Percentiles rank a stretch among this genome's conserved stretches.
phyloP scores from a whole-genome alignment of 441 rosid genomes.

The Mallotus repandus region DNA sequence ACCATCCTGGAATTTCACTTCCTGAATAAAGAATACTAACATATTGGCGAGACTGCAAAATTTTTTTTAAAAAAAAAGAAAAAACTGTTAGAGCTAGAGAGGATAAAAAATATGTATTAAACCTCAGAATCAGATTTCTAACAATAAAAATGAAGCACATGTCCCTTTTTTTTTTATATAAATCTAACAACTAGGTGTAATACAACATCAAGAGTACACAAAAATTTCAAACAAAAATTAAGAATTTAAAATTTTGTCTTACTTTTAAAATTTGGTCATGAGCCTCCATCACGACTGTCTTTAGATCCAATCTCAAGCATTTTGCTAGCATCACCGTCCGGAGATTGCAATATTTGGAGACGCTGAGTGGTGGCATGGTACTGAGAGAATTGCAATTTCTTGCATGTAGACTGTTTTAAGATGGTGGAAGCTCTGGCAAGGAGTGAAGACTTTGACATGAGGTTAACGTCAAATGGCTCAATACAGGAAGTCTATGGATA shows the following conservation, averaged over 20 bases:
- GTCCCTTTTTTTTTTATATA: too few species aligned
- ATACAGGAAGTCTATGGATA: not conserved
- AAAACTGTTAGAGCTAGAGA: not conserved
- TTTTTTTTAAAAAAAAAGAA: too few species aligned
- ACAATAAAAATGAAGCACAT: too few species aligned
- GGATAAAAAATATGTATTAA: not conserved
- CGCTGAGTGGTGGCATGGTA: not conserved
- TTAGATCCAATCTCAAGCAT: too few species aligned
- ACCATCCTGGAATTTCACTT: conserved; percentile 14
- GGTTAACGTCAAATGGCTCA: not conserved
- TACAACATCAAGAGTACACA: too few species aligned
- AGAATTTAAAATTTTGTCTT: too few species aligned
- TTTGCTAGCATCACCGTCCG: not conserved
- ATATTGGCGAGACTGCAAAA: not conserved
- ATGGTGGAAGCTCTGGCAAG: not conserved
- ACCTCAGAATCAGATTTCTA: too few species aligned
- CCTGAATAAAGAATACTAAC: not conserved
- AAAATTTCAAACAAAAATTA: too few species aligned
- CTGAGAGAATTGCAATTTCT: not conserved
- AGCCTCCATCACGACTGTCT: too few species aligned
- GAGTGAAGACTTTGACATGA: not conserved
- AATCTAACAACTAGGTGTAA: too few species aligned
- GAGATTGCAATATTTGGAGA: not conserved
- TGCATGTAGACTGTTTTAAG: not conserved
- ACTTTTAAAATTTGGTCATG: too few species aligned